Conservation (phyloP, 495 filamentous ascomycete genomes). For the Hypoxylon perforatum region DNA sequence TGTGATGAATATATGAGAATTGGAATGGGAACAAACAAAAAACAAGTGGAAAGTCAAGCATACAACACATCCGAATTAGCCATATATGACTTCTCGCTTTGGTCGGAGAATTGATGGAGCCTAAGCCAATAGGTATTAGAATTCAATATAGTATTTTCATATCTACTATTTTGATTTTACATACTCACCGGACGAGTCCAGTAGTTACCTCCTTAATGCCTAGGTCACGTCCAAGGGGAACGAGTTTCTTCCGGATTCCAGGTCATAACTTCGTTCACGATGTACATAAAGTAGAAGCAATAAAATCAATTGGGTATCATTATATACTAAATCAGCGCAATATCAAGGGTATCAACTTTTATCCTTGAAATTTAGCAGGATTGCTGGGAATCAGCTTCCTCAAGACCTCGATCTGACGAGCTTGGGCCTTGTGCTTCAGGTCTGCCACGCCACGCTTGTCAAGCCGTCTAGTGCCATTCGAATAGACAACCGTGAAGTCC, state of each 20-base stretch:
- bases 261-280: too few relatives aligned
- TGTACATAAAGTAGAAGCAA: neutral
- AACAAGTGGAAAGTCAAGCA: constrained; percentile 36
- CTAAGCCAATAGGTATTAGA: too few relatives aligned
- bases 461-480: constrained; percentile 64
- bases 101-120: too few relatives aligned
- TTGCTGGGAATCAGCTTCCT: constrained; percentile 71
- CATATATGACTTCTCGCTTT: neutral
- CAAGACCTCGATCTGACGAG: constrained; percentile 71
- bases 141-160: too few relatives aligned
- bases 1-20: too few relatives aligned
- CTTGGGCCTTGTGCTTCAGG: constrained; percentile 64
- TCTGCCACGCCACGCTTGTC: constrained; percentile 67
- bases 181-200: too few relatives aligned
- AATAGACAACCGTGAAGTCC: constrained; percentile 75
- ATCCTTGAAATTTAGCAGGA: constrained; percentile 66
- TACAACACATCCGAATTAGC: constrained; percentile 53
- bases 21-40: constrained; percentile 33
- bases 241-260: too few relatives aligned
- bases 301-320: constrained; percentile 29
- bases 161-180: too few relatives aligned
- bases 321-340: constrained; percentile 10
- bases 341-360: constrained; percentile 12
- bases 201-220: too few relatives aligned
- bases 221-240: too few relatives aligned